Conservation (phyloP, 306 rosid species). For the Rosa lucieae region DNA sequence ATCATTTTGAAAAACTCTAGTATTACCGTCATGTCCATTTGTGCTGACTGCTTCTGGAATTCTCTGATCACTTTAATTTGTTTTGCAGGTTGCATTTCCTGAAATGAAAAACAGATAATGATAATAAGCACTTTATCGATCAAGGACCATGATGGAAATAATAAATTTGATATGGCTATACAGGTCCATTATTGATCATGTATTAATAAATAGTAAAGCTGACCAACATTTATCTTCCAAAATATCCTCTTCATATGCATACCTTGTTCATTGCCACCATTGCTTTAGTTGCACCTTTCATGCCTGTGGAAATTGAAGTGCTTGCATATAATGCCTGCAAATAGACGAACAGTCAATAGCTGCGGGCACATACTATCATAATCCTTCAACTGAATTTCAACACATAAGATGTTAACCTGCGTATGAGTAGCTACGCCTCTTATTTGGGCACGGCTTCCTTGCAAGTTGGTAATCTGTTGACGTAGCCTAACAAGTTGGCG, state of each 20-base stretch:
- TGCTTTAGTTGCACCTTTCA: constrained; percentile 99
- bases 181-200: not conserved
- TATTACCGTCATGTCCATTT: constrained; percentile 95
- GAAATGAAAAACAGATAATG: constrained; percentile 34
- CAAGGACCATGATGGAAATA: not conserved
- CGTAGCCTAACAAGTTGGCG: constrained; percentile 95
- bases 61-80: constrained; percentile 85
- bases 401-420: constrained; percentile 50
- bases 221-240: not conserved
- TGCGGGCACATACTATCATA: not conserved
- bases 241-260: constrained; percentile 14
- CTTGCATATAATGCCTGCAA: constrained; percentile 88
- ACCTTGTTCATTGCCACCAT: constrained; percentile 99
- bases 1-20: not conserved
- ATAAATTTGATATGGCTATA: not conserved
- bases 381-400: not conserved
- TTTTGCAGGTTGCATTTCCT: constrained; percentile 98
- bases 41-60: constrained; percentile 93
- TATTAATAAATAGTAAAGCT: not conserved
- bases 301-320: constrained; percentile 92
- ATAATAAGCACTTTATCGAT: not conserved
- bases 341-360: constrained; percentile 6
- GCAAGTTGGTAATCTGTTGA: constrained; percentile 95
- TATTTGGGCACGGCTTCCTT: constrained; percentile 98
- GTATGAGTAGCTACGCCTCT: constrained; percentile 97